Evolutionary conservation across 2,329 filamentous ascomycete genomes (phyloP).

Genomic region (Cladophialophora carrionii): DNA sequence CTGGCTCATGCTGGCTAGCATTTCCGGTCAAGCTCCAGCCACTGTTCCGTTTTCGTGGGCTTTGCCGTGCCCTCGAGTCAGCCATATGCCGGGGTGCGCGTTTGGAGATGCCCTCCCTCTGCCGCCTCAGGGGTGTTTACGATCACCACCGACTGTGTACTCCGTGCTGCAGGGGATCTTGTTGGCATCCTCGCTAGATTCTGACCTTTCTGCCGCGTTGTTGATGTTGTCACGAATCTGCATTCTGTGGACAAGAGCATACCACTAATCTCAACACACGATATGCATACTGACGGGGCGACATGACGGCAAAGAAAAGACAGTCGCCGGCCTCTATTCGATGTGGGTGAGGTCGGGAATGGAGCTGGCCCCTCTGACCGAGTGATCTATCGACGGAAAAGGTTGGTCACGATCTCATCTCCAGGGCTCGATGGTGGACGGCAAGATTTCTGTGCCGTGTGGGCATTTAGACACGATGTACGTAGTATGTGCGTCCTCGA

Average conservation of each 20-base stretch:
- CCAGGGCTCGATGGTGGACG: background rate
- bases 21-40: background rate
- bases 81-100: conserved; percentile 13
- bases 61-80: conserved; percentile 12
- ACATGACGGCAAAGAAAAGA: background rate
- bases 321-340: background rate
- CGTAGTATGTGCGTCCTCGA: background rate
- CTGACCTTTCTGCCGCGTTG: background rate
- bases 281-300: background rate
- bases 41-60: conserved; percentile 6
- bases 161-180: conserved; percentile 24
- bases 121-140: conserved; percentile 11
- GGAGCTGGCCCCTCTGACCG: background rate
- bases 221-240: background rate
- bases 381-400: background rate
- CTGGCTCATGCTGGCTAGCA: conserved; percentile 13
- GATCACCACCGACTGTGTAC: conserved; percentile 4
- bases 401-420: background rate
- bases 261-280: background rate
- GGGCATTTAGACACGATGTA: background rate
- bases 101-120: conserved; percentile 17
- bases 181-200: conserved; percentile 4
- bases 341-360: background rate
- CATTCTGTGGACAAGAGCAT: background rate
- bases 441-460: background rate